Evolutionary conservation across 2,329 filamentous ascomycete species (phyloP).

Genomic region (Colletotrichum sp.): DNA sequence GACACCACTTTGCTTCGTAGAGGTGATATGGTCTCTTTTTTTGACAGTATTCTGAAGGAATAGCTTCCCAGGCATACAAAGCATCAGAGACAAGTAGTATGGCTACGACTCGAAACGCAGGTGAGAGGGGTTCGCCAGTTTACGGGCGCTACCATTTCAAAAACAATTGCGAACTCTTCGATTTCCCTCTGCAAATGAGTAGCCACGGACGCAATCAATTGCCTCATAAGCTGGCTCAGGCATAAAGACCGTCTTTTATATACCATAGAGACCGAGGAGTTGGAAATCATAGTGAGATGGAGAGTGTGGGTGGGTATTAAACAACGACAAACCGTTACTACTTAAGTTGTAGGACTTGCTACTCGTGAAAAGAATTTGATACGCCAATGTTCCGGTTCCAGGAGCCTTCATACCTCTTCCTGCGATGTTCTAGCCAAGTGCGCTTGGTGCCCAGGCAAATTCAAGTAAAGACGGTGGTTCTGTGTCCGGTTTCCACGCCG

Average conservation of each 20-base stretch:
- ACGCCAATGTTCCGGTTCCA: not conserved
- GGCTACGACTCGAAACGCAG: too few relatives aligned
- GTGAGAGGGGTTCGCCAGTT: too few relatives aligned
- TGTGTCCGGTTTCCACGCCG: accelerated
- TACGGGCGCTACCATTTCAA: too few relatives aligned
- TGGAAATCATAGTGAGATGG: not conserved
- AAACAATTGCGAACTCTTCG: too few relatives aligned
- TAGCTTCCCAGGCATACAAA: not conserved
- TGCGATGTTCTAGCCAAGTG: not conserved
- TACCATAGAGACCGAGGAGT: not conserved
- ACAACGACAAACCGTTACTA: not conserved
- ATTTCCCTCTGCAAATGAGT: too few relatives aligned
- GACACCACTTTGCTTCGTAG: too few relatives aligned
- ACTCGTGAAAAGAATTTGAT: not conserved
- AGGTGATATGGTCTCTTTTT: not conserved
- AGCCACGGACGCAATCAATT: too few relatives aligned
- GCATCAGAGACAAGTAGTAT: too few relatives aligned
- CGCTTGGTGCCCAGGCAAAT: not conserved
- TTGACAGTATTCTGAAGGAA: not conserved
- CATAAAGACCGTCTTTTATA: not conserved
- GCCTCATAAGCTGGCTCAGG: not conserved
- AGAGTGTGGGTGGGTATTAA: not conserved
- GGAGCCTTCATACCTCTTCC: not conserved
- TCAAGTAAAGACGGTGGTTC: not conserved
- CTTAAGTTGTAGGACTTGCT: not conserved